phyloP scores from a whole-genome alignment of 352 stramenopile genomes.

The Globisporangium cylindrosporum region DNA sequence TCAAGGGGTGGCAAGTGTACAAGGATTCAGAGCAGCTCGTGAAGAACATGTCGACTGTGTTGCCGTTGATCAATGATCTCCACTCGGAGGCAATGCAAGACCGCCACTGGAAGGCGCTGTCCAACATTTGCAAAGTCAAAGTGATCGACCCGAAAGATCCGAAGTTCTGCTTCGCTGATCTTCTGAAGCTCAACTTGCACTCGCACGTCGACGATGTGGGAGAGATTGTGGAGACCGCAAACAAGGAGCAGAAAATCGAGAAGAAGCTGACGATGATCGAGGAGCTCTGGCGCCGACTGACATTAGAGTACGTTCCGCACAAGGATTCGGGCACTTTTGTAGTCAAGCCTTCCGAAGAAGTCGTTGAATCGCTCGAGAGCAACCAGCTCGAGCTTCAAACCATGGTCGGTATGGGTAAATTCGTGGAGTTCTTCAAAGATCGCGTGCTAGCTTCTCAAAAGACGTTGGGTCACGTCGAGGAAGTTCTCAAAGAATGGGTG shows the following conservation, averaged over 20 bases:
- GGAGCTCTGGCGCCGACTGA: slow-evolving; percentile 78
- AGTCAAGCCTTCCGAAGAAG: slow-evolving; percentile 84
- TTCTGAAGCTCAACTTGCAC: slow-evolving; percentile 83
- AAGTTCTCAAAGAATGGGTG: slow-evolving; percentile 87
- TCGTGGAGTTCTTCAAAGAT: slow-evolving; percentile 90
- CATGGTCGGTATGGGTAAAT: slow-evolving; percentile 90
- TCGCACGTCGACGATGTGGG: slow-evolving; percentile 82
- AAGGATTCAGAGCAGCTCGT: slow-evolving; percentile 85
- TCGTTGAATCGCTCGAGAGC: slow-evolving; percentile 82
- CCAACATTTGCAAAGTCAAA: slow-evolving; percentile 84
- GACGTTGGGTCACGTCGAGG: slow-evolving; percentile 80
- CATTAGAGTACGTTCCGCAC: slow-evolving; percentile 84
- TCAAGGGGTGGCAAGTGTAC: slow-evolving; percentile 87
- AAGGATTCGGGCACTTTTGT: slow-evolving; percentile 86
- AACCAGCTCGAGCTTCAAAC: slow-evolving; percentile 88
- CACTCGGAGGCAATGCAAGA: slow-evolving; percentile 94
- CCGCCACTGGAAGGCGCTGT: slow-evolving; percentile 92
- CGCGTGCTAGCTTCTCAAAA: slow-evolving; percentile 76
- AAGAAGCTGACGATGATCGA: slow-evolving; percentile 90
- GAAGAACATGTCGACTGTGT: slow-evolving; percentile 84
- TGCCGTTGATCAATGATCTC: slow-evolving; percentile 93
- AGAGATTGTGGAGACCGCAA: slow-evolving; percentile 86
- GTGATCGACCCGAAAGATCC: slow-evolving; percentile 80
- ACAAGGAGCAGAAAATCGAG: slow-evolving; percentile 90
- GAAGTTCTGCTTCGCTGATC: slow-evolving; percentile 80